phyloP scores from a whole-genome alignment of 306 rosid genomes.

The Cicer chorassanicum region DNA sequence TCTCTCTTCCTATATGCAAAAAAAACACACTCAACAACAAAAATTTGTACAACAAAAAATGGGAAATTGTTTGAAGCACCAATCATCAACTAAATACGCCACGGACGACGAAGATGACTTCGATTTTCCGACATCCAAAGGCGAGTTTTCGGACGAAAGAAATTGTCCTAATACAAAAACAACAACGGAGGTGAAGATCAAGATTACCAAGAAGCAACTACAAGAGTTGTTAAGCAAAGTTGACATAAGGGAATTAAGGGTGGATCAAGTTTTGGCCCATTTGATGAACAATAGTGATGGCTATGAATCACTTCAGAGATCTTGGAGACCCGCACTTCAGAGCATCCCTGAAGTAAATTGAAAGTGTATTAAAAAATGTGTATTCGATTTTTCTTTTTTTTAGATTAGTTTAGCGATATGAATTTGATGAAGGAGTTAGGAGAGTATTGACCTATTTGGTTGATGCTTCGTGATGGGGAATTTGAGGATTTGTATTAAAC shows the following conservation, averaged over 20 bases:
- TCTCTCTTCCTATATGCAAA: not conserved
- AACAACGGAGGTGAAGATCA: conserved; percentile 71
- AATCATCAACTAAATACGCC: conserved; percentile 49
- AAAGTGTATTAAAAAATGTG: not conserved
- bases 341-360: conserved; percentile 72
- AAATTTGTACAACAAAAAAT: conserved; percentile 35
- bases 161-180: not conserved
- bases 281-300: conserved; percentile 52
- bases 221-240: conserved; percentile 63
- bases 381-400: not conserved
- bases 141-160: not conserved
- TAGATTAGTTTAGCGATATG: not conserved
- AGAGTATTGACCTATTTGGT: conserved; percentile 38
- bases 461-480: not conserved
- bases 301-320: conserved; percentile 52
- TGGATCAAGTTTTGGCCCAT: conserved; percentile 66
- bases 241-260: conserved; percentile 61
- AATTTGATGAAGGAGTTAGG: conserved; percentile 16
- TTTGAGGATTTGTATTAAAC: conserved; percentile 2
- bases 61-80: conserved; percentile 83
- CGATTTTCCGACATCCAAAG: conserved; percentile 33
- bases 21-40: not conserved
- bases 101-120: conserved; percentile 60
- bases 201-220: conserved; percentile 81
- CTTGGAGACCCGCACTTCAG: conserved; percentile 85